Evolutionary conservation across 805 yeast species (phyloP).

Genomic region (Isabelozyma gotoi): DNA sequence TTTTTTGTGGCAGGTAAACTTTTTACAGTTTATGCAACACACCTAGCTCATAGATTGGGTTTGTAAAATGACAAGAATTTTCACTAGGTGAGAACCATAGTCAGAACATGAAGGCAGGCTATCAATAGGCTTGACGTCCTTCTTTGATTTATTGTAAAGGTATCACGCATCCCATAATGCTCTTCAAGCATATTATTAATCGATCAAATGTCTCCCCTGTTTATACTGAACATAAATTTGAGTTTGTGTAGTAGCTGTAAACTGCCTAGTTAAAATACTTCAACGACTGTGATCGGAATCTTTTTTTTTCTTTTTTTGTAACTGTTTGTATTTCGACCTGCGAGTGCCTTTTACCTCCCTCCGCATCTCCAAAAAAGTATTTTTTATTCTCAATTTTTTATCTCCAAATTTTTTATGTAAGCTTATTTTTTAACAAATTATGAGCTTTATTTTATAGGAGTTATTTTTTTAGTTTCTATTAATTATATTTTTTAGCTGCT

Average conservation of each 20-base stretch:
- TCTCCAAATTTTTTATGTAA: background rate
- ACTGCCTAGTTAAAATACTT: background rate
- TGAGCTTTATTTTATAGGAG: background rate
- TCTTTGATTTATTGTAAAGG: too few relatives aligned
- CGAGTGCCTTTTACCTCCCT: background rate
- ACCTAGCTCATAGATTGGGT: background rate
- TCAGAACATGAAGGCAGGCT: too few relatives aligned
- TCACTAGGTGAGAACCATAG: too few relatives aligned
- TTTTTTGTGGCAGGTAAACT: background rate
- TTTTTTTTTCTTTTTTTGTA: too few relatives aligned
- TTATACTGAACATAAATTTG: background rate
- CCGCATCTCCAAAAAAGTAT: background rate
- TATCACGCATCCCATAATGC: too few relatives aligned
- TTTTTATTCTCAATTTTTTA: too few relatives aligned
- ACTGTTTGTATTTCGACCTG: background rate
- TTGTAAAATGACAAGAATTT: too few relatives aligned
- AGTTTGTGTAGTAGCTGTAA: background rate
- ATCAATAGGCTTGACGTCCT: too few relatives aligned
- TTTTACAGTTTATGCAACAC: background rate
- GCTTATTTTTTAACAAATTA: background rate
- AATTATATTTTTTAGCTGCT: background rate
- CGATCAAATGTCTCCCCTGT: background rate
- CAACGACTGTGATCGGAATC: background rate
- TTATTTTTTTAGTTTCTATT: slow-evolving; percentile 1
- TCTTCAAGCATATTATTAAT: too few relatives aligned